Base-by-base conservation (phyloP, 2,329 filamentous ascomycete genomes). In the Trichoderma asperellum region DNA sequence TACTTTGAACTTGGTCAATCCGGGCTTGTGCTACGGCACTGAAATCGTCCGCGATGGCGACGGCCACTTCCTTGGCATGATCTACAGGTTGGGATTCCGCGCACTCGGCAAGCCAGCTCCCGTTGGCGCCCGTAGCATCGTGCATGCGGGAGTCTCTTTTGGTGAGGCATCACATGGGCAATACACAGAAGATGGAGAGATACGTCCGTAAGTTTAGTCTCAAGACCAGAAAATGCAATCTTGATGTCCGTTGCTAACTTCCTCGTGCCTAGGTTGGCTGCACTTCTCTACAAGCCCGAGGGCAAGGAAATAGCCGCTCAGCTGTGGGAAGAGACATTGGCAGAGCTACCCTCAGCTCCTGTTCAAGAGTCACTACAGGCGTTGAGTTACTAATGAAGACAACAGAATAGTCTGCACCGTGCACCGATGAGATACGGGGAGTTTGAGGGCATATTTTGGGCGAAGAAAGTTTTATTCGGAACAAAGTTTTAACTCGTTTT, bases 1-100 rank as follows among this genome's bases (percentile, higher is more conserved):
- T 1, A 57, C 37, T 2, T 35, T 66, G 4, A 55, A 58, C n/a
- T 2, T 55, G 12, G 63, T 58, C 53, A 66, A 66, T 18, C 63
- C 63, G 6, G 49, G 63, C 63, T 35, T 66, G 14, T 66, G 63
- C 37, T 66, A 66, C 16, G 63, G 63, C n/a, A 66, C 63, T 0
- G 52, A 43, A 43, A 43, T 43, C 40, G 40, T 43, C 18, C 40
- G 40, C n/a, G 40, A 43, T 8, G 40, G 40, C 3, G 40, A 43
- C 40, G 40, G 40, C 18, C 40, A 43, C 8, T 43, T 43, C 40
- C 40, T n/a, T 1, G 40, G 40, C 18, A 43, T 14, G 6, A 5
- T 43, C 18, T 43, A 43, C 40, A 43, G 40, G 40, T 5, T 43
- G 40, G 40, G 40, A 43, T 43, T 43, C 40, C 40, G 40, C 40